Evolutionary conservation across 164 flowering plant genomes (phyloP).

Genomic region (Vitis rupestris): DNA sequence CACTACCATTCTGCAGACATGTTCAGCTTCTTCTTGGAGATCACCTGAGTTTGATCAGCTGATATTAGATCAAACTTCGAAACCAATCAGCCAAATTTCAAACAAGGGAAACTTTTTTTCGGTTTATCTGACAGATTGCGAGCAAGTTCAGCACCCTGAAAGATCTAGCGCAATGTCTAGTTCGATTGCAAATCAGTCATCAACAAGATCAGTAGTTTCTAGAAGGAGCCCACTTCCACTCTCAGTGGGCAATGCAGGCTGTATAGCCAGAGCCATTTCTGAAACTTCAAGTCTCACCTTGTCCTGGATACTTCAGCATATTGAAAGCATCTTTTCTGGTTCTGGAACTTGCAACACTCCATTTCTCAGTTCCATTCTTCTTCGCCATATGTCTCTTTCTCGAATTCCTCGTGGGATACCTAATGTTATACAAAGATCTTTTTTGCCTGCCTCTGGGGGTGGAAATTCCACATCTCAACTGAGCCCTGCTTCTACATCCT

Average conservation of each 20-base stretch:
- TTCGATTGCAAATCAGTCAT: background rate
- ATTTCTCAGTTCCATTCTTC: background rate
- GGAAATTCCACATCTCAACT: background rate
- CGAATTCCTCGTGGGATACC: conserved; percentile 2
- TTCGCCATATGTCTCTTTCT: background rate
- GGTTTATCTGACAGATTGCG: background rate
- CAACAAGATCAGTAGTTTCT: background rate
- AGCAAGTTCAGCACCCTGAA: background rate
- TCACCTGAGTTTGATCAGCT: background rate
- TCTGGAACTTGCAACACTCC: background rate
- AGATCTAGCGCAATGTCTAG: background rate
- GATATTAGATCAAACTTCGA: background rate
- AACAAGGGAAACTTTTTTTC: background rate
- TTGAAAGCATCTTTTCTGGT: background rate
- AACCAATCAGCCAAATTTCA: background rate
- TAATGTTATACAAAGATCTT: background rate
- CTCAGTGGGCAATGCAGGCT: no score
- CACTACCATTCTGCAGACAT: background rate
- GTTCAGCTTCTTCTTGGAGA: conserved; percentile 1
- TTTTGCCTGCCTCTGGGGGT: background rate
- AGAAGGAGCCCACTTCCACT: background rate
- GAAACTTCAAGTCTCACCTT: background rate
- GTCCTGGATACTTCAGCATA: background rate
- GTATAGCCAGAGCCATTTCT: no score
- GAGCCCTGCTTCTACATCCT: background rate